phyloP scores from a whole-genome alignment of 768 basidiomycete genomes.

The Leccinum subtestaceum region DNA sequence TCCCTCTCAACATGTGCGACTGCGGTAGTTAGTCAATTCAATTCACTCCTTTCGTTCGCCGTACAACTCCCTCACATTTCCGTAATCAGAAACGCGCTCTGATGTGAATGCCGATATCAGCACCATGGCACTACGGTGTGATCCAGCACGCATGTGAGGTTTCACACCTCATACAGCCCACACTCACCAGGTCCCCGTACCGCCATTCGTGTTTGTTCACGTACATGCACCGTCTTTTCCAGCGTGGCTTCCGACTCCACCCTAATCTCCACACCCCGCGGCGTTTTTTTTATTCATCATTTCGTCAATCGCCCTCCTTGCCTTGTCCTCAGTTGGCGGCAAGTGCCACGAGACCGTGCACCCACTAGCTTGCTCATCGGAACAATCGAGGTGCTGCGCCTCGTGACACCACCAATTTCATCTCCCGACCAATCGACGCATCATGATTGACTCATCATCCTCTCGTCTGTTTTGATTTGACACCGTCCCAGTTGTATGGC shows the following conservation, averaged over 20 bases:
- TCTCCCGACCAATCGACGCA: slow-evolving; percentile 19
- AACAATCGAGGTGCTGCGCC: slow-evolving; percentile 18
- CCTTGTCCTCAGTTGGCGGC: slow-evolving; percentile 13
- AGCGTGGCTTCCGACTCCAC: slow-evolving; percentile 32
- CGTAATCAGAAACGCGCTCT: slow-evolving; percentile 34
- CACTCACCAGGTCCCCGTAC: slow-evolving; percentile 35
- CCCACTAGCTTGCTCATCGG: slow-evolving; percentile 3
- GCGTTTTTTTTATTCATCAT: slow-evolving; percentile 22
- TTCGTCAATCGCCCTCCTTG: slow-evolving; percentile 13
- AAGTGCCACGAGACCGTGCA: slow-evolving; percentile 12
- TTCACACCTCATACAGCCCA: slow-evolving; percentile 34
- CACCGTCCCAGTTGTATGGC: slow-evolving; percentile 15
- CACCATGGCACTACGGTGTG: slow-evolving; percentile 27
- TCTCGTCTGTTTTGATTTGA: slow-evolving; percentile 20
- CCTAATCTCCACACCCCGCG: slow-evolving; percentile 33
- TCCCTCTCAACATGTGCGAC: slow-evolving; percentile 14
- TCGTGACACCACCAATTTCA: slow-evolving; percentile 28
- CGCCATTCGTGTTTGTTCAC: slow-evolving; percentile 33
- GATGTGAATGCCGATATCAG: slow-evolving; percentile 35
- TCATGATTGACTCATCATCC: slow-evolving; percentile 16
- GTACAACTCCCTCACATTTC: slow-evolving; percentile 28
- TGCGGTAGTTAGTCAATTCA: slow-evolving; percentile 20
- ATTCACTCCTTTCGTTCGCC: slow-evolving; percentile 18
- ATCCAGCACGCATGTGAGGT: slow-evolving; percentile 30
- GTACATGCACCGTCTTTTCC: slow-evolving; percentile 32